A percentile compares a stretch with the other conserved stretches of the same genome.
phyloP scores from a whole-genome alignment of 306 rosid species.

The Herpetospermum pedunculosum region DNA sequence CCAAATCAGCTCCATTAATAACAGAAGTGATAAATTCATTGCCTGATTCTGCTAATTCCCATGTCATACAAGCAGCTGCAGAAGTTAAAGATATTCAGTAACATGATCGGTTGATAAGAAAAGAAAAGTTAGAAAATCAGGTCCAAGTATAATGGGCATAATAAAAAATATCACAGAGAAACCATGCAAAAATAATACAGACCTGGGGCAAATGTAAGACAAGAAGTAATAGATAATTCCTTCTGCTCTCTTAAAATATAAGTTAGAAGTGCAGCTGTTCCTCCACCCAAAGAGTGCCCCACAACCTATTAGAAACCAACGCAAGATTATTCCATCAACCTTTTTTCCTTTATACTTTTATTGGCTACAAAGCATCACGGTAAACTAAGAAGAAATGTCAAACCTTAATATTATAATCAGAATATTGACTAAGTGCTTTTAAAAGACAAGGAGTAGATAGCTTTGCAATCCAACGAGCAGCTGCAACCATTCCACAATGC shows the following conservation, averaged over 20 bases:
- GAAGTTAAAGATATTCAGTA: conserved; percentile 11
- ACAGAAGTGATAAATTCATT: conserved; percentile 61
- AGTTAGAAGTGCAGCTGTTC: conserved; percentile 91
- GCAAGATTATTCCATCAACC: background rate
- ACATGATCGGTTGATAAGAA: background rate
- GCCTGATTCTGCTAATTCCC: conserved; percentile 96
- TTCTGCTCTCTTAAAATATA: conserved; percentile 78
- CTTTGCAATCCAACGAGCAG: conserved; percentile 93
- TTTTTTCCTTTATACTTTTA: background rate
- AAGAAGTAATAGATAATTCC: conserved; percentile 56
- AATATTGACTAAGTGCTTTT: conserved; percentile 47
- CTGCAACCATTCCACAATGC: conserved; percentile 96
- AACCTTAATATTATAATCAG: conserved; percentile 69
- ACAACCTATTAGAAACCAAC: conserved; percentile 43
- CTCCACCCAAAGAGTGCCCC: conserved; percentile 98
- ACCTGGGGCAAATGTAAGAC: conserved; percentile 97
- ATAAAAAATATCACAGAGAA: background rate
- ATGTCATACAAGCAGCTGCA: conserved; percentile 98
- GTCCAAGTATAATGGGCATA: background rate
- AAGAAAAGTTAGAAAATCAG: conserved; percentile 8
- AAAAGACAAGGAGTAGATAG: conserved; percentile 71
- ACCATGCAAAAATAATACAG: conserved; percentile 5
- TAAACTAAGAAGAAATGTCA: background rate
- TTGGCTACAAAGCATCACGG: background rate
- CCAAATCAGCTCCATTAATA: conserved; percentile 90